Evolutionary conservation across 2,329 filamentous ascomycete species (phyloP).

Genomic region (Scedosporium boydii): DNA sequence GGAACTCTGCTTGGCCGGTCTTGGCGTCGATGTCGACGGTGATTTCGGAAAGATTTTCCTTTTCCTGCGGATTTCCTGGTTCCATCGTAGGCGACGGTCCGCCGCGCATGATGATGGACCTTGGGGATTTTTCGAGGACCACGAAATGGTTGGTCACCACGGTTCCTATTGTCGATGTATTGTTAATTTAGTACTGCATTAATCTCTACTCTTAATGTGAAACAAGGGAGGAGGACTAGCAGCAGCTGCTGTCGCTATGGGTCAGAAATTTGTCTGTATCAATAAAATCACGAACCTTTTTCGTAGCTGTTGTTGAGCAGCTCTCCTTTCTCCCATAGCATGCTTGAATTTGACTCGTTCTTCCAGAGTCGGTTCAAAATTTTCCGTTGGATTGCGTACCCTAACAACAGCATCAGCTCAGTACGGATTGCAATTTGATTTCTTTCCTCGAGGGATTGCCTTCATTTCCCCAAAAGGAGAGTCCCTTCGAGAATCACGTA

Average conservation of each 20-base stretch:
- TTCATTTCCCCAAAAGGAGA: not conserved
- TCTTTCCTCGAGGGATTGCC: not conserved
- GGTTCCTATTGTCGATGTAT: not conserved
- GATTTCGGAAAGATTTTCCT: not conserved
- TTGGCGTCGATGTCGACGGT: not conserved
- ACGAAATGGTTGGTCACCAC: slow-evolving; percentile 11
- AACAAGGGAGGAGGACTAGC: not conserved
- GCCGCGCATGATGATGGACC: slow-evolving; percentile 6
- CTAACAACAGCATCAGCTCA: not conserved
- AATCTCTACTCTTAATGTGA: not conserved
- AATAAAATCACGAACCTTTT: not conserved
- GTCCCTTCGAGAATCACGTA: not conserved
- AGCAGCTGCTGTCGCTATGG: too few species aligned
- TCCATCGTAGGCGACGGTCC: slow-evolving; percentile 5
- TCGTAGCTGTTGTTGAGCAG: not conserved
- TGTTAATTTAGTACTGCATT: not conserved
- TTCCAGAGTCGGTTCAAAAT: not conserved
- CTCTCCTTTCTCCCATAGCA: not conserved
- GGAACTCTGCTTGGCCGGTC: not conserved
- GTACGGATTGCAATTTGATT: not conserved
- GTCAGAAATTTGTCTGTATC: too few species aligned
- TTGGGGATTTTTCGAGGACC: slow-evolving; percentile 7
- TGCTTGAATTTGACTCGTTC: not conserved
- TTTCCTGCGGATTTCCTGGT: not conserved
- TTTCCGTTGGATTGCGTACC: not conserved